Evolutionary conservation across 2,329 filamentous ascomycete species (phyloP), one percentile per base, ranked within the genome.

Genomic region (Epichloe sp.): DNA sequence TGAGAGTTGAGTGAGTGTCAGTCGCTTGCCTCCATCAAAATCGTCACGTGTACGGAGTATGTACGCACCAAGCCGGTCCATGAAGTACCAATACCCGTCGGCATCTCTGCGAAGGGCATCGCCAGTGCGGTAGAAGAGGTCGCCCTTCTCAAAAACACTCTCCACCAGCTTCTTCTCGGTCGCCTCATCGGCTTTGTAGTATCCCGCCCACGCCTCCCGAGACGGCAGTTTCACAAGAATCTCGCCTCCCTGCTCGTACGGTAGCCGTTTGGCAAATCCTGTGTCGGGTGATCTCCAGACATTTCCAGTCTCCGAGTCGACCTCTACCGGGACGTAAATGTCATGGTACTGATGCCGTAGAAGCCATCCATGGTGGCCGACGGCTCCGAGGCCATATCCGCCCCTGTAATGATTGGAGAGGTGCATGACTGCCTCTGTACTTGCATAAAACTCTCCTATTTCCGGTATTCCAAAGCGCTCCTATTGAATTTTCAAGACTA

Each of bases 1-100:
- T 10, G 26, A 31, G 26, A 1, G 26, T 31, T 3, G 26, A 10
- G 5, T 43, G 38, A 10, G 5, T 43, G 38, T 23, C 44, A 21
- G 35, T 60, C 31, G 26, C 5, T n/a, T 17, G 7, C 11, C 23
- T 31, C 8, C 26, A 47, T 5, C 35, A 10, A 5, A 6, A 10
- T 12, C 2, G 15, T 37, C 12, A 43, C 3, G 35, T 3, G 6
- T 3, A 8, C 23, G 23, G 23, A 26, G 23, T 26, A 26, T 26
- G 36, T 3, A 52, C 47, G 15, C 3, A 53, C 52, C 50, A 5
- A 56, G 52, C 21, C 59, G 52, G 48, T 88, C 85, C 38, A 83
- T 65, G 63, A 88, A 88, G 65, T 75, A 86, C 77, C 80, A 83
- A 10, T 80, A 70, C 0, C 83, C 83, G 49, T 88, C 81, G 2